Conservation (phyloP, 306 rosid species). For the Dryas drummondii region DNA sequence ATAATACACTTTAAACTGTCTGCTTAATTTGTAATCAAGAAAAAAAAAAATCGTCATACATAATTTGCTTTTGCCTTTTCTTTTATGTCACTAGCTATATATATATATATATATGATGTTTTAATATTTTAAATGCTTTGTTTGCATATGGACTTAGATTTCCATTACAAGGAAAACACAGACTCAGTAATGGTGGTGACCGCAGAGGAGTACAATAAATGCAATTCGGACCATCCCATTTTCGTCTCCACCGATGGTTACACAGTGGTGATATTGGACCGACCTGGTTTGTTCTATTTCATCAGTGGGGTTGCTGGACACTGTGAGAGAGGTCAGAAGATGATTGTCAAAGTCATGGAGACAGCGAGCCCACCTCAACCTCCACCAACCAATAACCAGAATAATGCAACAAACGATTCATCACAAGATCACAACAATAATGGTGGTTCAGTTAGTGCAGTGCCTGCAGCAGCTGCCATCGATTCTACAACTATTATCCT, state of each 20-base stretch:
- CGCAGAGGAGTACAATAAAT: slow-evolving; percentile 57
- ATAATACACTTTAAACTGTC: too few species aligned
- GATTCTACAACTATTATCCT: slow-evolving; percentile 9
- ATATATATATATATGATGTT: too few species aligned
- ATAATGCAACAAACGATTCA: slow-evolving; percentile 8
- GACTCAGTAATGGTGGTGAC: slow-evolving; percentile 75
- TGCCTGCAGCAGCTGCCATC: slow-evolving; percentile 12
- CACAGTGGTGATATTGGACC: slow-evolving; percentile 37
- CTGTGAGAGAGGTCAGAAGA: slow-evolving; percentile 59
- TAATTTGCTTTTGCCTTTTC: too few species aligned
- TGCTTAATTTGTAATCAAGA: too few species aligned
- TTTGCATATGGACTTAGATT: slow-evolving; percentile 31
- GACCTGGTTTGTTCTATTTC: slow-evolving; percentile 71
- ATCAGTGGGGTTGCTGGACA: slow-evolving; percentile 80
- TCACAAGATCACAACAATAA: not conserved
- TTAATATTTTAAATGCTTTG: too few species aligned
- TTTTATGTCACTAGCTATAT: too few species aligned
- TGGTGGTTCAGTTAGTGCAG: slow-evolving; percentile 21
- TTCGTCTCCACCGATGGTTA: slow-evolving; percentile 62
- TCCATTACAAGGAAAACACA: slow-evolving; percentile 42
- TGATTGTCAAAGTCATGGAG: slow-evolving; percentile 66
- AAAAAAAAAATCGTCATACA: too few species aligned
- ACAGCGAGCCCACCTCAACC: not conserved
- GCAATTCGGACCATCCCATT: slow-evolving; percentile 47
- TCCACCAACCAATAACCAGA: too few species aligned